Evolutionary conservation across 306 rosid species (phyloP), one percentile per base, ranked within the genome.

Genomic region (Vigna hirtella): DNA sequence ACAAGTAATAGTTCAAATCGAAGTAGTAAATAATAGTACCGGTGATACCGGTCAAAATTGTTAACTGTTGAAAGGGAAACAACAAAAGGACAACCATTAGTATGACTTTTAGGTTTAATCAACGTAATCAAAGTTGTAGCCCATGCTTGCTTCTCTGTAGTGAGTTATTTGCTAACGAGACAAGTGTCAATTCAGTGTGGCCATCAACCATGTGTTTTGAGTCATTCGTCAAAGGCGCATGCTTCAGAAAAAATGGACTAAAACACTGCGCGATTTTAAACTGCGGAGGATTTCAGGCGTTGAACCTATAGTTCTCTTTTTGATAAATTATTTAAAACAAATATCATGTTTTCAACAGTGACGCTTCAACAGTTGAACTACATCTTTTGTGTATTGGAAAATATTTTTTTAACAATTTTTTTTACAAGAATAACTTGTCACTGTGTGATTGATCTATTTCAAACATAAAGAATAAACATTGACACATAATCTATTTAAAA

Each of bases 31-130:
- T 62, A 17, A n/a, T 24, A 4, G 22, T 38, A 26, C 67, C 38
- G 18, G 71, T 47, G 70, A 53, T 81, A 6, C 4, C 70, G 71
- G 84, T 81, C 84, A 81, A 81, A 57, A 73, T 81, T 66, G 70
- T 13, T 16, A 16, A 34, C 10, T 2, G 73, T 49, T 62, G 78
- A 64, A 51, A 51, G 16, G 45, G 17, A 59, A 79, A 11, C 34
- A 66, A 58, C 4, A 16, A 53, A 52, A 61, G 47, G 12, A 9
- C 34, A 12, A 22, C 42, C 5, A 76, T 63, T 34, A 45, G 8
- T 22, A 59, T 65, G 82, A 72, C 82, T 72, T 82, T 11, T 32
- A 6, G 52, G 15, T 72, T 77, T 11, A 32, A 9, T 76, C 7
- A 34, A 18, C 75, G 3, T 8, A 34, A 28, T 32, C 9, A 20